Base-by-base conservation (phyloP, 2,329 filamentous ascomycete genomes). In the Ophiostoma triangulosporum region DNA sequence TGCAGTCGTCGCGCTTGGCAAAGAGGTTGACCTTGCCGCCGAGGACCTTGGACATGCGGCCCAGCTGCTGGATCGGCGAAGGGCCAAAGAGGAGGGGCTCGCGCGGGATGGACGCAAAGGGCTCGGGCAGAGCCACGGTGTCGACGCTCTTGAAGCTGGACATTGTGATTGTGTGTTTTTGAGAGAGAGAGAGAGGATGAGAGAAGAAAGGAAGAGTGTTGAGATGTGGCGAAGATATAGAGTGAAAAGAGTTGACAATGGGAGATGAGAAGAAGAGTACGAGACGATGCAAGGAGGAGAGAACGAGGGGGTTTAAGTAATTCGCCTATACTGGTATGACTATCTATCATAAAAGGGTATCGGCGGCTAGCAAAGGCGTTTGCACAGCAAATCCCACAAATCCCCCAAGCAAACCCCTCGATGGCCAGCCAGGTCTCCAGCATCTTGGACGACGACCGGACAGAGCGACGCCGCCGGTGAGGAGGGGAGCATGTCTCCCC, bases 1-100 rank as follows among this genome's bases (percentile, higher is more conserved):
- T 84, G 62, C 80, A 79, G 67, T 87, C 84, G 59, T 87, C 83
- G 50, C 83, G 76, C 67, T 87, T 87, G 52, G 83, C 83, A 63
- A 80, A 87, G 58, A 87, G 75, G 20, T 73, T 70, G 38, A 84
- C 77, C 60, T 74, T 74, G 29, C 74, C 74, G 49, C 77, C 75
- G 5, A 86, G 73, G 24, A 77, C 78, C 52, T 72, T 64, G 31
- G 79, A 80, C 62, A 86, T 84, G 57, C 81, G 75, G 53, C 80
- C 78, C 33, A 88, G 75, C 51, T 72, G 66, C 63, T 87, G 81
- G 61, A 87, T 83, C 29, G 82, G 83, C 0, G 83, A 85, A 15
- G 81, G 78, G 1, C 80, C 80, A 52, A 86, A 83, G 56, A 84
- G 77, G 60, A 86, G 75, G 9, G 70, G 65, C 59, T 78, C 69